Percentiles rank a stretch among this genome's conserved stretches.
Evolutionary conservation across 768 basidiomycete species (phyloP).

Genomic region (Calvatia gigantea): DNA sequence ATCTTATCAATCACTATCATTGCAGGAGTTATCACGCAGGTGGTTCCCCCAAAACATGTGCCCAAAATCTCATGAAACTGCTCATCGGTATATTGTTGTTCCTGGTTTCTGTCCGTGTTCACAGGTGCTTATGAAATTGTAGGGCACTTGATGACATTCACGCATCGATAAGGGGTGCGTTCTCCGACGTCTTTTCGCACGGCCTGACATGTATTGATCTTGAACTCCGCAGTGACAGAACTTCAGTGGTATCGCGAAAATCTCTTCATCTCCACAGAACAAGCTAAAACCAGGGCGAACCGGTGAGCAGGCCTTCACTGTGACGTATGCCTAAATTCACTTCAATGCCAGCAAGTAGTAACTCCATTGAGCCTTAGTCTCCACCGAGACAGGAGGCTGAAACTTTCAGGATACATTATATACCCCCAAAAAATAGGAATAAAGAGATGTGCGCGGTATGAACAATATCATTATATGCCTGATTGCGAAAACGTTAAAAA

Average conservation of each 20-base stretch:
- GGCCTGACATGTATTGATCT: background rate
- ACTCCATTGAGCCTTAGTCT: too few species aligned
- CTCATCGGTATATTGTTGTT: slow-evolving; percentile 50
- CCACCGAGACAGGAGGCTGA: too few species aligned
- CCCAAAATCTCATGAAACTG: slow-evolving; percentile 29
- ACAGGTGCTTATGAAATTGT: background rate
- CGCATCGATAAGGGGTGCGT: slow-evolving; percentile 66
- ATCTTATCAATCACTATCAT: background rate
- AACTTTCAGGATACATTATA: too few species aligned
- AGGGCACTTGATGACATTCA: slow-evolving; percentile 85
- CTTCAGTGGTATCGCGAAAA: slow-evolving; percentile 76
- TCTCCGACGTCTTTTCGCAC: background rate
- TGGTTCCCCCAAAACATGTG: slow-evolving; percentile 55
- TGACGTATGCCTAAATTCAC: background rate
- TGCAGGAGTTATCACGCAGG: slow-evolving; percentile 67
- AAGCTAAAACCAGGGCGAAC: background rate
- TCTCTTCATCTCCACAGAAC: slow-evolving; percentile 49
- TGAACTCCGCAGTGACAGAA: slow-evolving; percentile 39
- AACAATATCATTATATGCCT: too few species aligned
- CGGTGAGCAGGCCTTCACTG: background rate
- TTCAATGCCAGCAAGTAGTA: background rate
- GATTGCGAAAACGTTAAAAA: background rate
- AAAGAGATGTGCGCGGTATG: too few species aligned
- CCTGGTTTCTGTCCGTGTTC: background rate
- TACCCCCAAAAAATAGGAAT: too few species aligned